phyloP scores from a whole-genome alignment of 2,329 filamentous ascomycete genomes.

The Alternaria viburni region DNA sequence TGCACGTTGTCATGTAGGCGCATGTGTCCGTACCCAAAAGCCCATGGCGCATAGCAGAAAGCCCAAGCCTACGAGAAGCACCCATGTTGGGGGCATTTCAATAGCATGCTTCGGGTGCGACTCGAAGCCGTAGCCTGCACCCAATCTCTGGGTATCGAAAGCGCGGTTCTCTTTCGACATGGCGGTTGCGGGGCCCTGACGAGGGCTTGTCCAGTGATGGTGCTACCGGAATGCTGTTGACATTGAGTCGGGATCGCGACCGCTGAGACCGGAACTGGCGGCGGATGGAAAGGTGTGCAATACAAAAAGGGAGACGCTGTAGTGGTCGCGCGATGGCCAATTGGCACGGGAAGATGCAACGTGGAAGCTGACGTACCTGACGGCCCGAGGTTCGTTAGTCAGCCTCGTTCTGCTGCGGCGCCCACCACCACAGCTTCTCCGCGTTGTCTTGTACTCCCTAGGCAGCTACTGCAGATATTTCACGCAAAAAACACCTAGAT shows the following conservation, averaged over 20 bases:
- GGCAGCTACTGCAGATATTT: neutral
- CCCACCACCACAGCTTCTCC: neutral
- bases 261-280: slow-evolving; percentile 3
- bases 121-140: slow-evolving; percentile 36
- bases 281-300: neutral
- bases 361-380: slow-evolving; percentile 37
- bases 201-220: slow-evolving; percentile 16
- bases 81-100: slow-evolving; percentile 44
- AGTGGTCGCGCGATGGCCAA: slow-evolving; percentile 30
- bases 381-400: slow-evolving; percentile 13
- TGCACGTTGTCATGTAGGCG: neutral
- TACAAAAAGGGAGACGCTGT: slow-evolving; percentile 6
- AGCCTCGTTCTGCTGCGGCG: neutral
- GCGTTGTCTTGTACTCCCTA: neutral
- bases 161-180: slow-evolving; percentile 33
- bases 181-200: slow-evolving; percentile 10
- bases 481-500: neutral
- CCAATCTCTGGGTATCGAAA: slow-evolving; percentile 31
- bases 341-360: slow-evolving; percentile 42
- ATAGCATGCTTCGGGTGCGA: slow-evolving; percentile 27
- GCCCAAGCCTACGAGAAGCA: slow-evolving; percentile 31
- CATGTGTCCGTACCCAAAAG: slow-evolving; percentile 35
- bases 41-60: slow-evolving; percentile 32
- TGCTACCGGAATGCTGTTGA: slow-evolving; percentile 27
- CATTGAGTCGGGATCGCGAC: slow-evolving; percentile 23